Evolutionary conservation across 441 rosid genomes (phyloP).

Genomic region (Metrosideros polymorpha): DNA sequence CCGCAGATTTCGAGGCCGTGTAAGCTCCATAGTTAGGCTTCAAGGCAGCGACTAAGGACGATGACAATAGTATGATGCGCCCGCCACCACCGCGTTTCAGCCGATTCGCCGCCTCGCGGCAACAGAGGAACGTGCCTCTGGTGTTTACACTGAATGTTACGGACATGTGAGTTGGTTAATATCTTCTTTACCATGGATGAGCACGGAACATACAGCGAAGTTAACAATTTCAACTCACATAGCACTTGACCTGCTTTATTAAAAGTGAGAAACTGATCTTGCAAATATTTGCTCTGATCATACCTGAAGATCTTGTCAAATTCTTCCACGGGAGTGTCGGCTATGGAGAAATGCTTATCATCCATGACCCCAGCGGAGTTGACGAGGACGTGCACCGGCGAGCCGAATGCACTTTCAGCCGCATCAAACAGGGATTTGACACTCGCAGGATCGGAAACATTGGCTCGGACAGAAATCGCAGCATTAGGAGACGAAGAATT

Average conservation of each 20-base stretch:
- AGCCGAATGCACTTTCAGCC: background rate
- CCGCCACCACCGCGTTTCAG: conserved; percentile 52
- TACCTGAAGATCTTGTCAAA: conserved; percentile 2
- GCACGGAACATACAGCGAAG: background rate
- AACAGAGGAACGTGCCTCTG: conserved; percentile 52
- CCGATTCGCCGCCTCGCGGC: conserved; percentile 52
- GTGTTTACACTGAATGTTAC: conserved; percentile 26
- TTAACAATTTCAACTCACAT: no score
- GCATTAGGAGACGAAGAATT: background rate
- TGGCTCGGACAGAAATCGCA: background rate
- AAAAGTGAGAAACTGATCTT: background rate
- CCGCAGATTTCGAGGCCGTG: conserved; percentile 65
- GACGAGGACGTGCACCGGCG: background rate
- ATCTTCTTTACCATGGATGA: background rate
- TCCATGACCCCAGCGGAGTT: background rate
- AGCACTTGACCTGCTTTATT: no score
- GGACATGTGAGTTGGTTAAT: background rate
- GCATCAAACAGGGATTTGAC: background rate
- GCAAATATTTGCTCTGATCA: background rate
- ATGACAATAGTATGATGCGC: conserved; percentile 41
- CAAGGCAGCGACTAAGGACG: conserved; percentile 37
- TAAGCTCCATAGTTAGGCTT: conserved; percentile 44
- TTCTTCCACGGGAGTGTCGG: background rate
- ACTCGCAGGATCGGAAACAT: background rate
- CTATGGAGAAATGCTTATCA: background rate